phyloP scores from a whole-genome alignment of 805 yeast genomes.

The Saturnispora hagleri region DNA sequence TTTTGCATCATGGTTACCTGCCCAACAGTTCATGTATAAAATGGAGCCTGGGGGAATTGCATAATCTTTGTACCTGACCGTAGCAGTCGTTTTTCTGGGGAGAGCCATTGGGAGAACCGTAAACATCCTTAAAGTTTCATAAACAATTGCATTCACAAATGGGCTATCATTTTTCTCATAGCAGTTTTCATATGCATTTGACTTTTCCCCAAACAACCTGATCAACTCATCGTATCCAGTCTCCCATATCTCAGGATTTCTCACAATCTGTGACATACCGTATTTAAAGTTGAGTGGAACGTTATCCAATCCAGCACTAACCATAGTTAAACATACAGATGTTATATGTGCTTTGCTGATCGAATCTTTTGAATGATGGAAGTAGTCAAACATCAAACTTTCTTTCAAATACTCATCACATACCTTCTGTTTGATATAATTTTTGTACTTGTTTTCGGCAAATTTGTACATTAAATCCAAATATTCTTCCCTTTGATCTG shows the following conservation, averaged over 20 bases:
- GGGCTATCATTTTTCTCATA: constrained; percentile 30
- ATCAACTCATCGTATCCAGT: constrained; percentile 36
- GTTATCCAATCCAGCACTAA: constrained; percentile 73
- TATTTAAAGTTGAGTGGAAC: constrained; percentile 55
- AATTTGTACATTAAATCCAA: constrained; percentile 31
- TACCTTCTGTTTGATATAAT: neutral
- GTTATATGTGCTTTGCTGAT: constrained; percentile 19
- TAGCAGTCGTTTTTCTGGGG: constrained; percentile 52
- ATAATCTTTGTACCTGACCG: constrained; percentile 31
- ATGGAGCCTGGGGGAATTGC: constrained; percentile 48
- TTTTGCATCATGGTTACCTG: constrained; percentile 55
- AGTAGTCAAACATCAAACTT: constrained; percentile 24
- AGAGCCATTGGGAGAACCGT: constrained; percentile 60
- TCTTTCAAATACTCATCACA: constrained; percentile 7
- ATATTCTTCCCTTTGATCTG: constrained; percentile 40
- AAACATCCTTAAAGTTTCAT: constrained; percentile 53
- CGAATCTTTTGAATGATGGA: constrained; percentile 9
- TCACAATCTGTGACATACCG: constrained; percentile 44
- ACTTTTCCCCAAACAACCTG: constrained; percentile 22
- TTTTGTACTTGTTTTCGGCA: constrained; percentile 10
- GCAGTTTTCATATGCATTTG: constrained; percentile 20
- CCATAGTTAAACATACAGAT: constrained; percentile 63
- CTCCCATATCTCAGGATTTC: constrained; percentile 32
- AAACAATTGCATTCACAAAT: constrained; percentile 47
- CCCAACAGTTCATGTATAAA: constrained; percentile 57